Percentiles rank a stretch among this genome's conserved stretches.
These are phyloP conservation scores for Coemansia interrupta DNA, from an alignment of 192 early-diverging fungal genomes.

Conservation along the genomic window DNA sequence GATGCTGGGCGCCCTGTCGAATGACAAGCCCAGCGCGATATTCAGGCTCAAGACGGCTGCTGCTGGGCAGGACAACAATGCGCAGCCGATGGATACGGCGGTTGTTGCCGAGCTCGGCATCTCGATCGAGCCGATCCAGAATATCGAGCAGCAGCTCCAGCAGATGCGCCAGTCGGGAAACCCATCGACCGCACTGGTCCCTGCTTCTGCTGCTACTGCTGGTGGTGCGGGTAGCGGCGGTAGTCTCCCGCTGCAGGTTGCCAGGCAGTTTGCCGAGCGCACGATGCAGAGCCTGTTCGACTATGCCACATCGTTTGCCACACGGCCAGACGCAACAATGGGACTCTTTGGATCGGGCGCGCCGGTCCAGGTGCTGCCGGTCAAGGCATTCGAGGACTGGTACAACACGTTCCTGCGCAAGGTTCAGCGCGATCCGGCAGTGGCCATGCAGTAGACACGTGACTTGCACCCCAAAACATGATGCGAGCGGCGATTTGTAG, in stretches of 20 bases:
- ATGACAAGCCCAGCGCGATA: slow-evolving; percentile 80
- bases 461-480: slow-evolving; percentile 21
- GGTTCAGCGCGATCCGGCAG: slow-evolving; percentile 64
- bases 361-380: slow-evolving; percentile 54
- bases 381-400: slow-evolving; percentile 78
- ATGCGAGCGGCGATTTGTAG: neutral
- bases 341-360: slow-evolving; percentile 44
- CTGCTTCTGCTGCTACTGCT: neutral
- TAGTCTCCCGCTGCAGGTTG: slow-evolving; percentile 37
- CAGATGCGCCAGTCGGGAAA: slow-evolving; percentile 27
- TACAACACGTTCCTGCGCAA: slow-evolving; percentile 73
- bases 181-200: slow-evolving; percentile 28
- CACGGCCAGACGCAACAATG: slow-evolving; percentile 54
- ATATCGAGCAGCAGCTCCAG: slow-evolving; percentile 60
- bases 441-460: slow-evolving; percentile 29
- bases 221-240: slow-evolving; percentile 4
- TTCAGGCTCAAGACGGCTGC: slow-evolving; percentile 58
- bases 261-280: slow-evolving; percentile 58
- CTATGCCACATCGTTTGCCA: slow-evolving; percentile 69
- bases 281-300: slow-evolving; percentile 70
- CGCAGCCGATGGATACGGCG: slow-evolving; percentile 27
- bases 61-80: slow-evolving; percentile 10
- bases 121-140: slow-evolving; percentile 81
- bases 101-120: slow-evolving; percentile 77
- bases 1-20: slow-evolving; percentile 72